Evolutionary conservation across 352 stramenopile species (phyloP).

Genomic region (Hyaloperonospora arabidopsidis): DNA sequence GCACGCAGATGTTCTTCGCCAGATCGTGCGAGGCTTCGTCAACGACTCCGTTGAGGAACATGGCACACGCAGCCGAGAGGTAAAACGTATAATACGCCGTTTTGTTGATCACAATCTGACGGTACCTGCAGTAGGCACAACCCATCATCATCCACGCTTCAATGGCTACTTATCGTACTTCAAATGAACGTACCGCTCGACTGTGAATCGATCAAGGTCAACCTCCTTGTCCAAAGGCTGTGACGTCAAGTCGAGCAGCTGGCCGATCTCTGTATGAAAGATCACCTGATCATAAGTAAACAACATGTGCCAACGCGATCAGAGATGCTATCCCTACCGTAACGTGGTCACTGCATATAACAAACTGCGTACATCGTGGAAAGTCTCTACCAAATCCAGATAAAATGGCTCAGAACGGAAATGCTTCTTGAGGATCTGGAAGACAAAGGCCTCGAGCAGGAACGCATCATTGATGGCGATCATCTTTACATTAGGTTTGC

Average conservation of each 20-base stretch:
- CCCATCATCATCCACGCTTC: constrained; percentile 5
- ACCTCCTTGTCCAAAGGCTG: constrained; percentile 74
- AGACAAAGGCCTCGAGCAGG: constrained; percentile 91
- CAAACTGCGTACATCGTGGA: constrained; percentile 66
- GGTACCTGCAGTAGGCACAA: constrained; percentile 38
- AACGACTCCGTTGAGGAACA: constrained; percentile 82
- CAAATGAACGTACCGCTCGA: constrained; percentile 76
- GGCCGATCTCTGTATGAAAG: constrained; percentile 95
- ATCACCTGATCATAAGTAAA: constrained; percentile 75
- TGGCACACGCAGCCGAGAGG: constrained; percentile 89
- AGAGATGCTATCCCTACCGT: neutral
- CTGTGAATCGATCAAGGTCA: constrained; percentile 90
- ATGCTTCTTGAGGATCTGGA: constrained; percentile 84
- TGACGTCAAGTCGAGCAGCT: constrained; percentile 88
- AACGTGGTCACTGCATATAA: neutral
- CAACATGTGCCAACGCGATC: neutral
- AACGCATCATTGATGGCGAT: constrained; percentile 97
- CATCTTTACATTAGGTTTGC: constrained; percentile 80
- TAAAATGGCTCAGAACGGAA: constrained; percentile 84
- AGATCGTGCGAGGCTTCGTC: constrained; percentile 68
- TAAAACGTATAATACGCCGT: constrained; percentile 99
- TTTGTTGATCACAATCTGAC: constrained; percentile 97
- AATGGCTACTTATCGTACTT: neutral
- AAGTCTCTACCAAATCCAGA: constrained; percentile 93
- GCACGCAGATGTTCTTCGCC: constrained; percentile 91